Evolutionary conservation across 345 rosid genomes (phyloP).

Genomic region (Gynandropsis gynandra): DNA sequence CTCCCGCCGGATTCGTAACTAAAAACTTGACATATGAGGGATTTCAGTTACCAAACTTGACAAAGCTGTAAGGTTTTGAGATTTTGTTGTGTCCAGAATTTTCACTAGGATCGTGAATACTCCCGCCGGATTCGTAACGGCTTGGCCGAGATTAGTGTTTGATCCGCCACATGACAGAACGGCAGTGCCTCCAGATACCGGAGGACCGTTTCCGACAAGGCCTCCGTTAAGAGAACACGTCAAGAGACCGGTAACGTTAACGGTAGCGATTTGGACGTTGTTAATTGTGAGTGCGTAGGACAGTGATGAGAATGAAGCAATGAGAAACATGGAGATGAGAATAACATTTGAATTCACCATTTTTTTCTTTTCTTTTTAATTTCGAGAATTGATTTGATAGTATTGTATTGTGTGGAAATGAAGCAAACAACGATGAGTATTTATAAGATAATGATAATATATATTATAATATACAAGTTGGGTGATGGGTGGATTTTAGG

Average conservation of each 20-base stretch:
- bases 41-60: no score
- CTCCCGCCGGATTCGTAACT: slow-evolving; percentile 6
- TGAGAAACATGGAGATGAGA: background rate
- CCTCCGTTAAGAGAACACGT: slow-evolving; percentile 10
- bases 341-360: background rate
- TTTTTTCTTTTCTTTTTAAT: background rate
- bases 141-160: slow-evolving; percentile 1
- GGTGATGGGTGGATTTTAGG: no score
- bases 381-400: background rate
- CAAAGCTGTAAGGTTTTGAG: no score
- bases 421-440: no score
- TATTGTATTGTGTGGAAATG: background rate
- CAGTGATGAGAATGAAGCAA: slow-evolving; percentile 7
- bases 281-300: background rate
- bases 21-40: no score
- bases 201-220: slow-evolving; percentile 8
- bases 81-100: background rate
- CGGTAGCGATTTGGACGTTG: background rate
- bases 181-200: background rate
- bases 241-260: slow-evolving; percentile 1
- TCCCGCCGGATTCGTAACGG: slow-evolving; percentile 5
- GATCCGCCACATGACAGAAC: background rate
- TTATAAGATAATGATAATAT: no score
- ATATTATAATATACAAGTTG: no score
- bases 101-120: background rate